These are phyloP conservation scores for Leavenworthia alabamica DNA, from an alignment of 345 rosid genomes.

Conservation along the genomic window DNA sequence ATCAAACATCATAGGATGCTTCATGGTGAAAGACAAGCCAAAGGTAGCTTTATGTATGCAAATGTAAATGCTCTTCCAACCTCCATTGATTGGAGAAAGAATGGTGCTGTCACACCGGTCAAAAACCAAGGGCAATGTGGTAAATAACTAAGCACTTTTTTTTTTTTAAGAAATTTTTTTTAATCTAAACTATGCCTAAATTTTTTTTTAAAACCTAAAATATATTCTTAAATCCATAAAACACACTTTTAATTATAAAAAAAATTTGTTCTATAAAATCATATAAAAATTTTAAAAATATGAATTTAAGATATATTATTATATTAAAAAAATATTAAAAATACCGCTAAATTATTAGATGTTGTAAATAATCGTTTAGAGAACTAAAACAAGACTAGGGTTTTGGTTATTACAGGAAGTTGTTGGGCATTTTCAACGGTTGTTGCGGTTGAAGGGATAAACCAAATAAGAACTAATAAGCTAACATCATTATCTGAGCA, in stretches of 20 bases:
- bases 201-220: too few relatives aligned
- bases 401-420: slow-evolving; percentile 47
- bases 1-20: slow-evolving; percentile 62
- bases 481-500: slow-evolving; percentile 62
- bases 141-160: too few relatives aligned
- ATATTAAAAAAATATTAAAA: too few relatives aligned
- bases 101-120: slow-evolving; percentile 64
- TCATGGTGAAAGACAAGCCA: slow-evolving; percentile 35
- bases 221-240: too few relatives aligned
- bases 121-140: slow-evolving; percentile 93
- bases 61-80: slow-evolving; percentile 35
- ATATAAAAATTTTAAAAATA: too few relatives aligned
- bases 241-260: too few relatives aligned
- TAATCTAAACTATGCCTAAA: too few relatives aligned
- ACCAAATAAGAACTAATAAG: slow-evolving; percentile 56
- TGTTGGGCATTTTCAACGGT: slow-evolving; percentile 93
- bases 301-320: too few relatives aligned
- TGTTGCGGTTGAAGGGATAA: slow-evolving; percentile 77
- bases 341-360: too few relatives aligned
- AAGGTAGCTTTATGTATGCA: slow-evolving; percentile 54
- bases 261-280: too few relatives aligned
- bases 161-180: too few relatives aligned
- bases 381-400: neutral
- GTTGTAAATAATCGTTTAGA: too few relatives aligned
- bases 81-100: slow-evolving; percentile 71